phyloP scores from a whole-genome alignment of 805 yeast genomes.

The Saturnispora galanensis region DNA sequence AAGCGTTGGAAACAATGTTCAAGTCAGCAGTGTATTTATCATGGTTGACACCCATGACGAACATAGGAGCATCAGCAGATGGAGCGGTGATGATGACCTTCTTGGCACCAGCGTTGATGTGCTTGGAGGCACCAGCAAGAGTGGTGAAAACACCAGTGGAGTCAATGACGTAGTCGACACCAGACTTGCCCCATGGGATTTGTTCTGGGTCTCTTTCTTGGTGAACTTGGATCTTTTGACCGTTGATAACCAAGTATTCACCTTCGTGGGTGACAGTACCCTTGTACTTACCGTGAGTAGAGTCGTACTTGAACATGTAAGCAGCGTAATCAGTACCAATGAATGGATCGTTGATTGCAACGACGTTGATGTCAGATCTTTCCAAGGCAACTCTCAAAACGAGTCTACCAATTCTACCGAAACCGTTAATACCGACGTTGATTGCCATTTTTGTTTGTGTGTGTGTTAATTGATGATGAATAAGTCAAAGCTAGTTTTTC shows the following conservation, averaged over 20 bases:
- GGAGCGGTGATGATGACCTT: constrained; percentile 94
- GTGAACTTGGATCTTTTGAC: constrained; percentile 54
- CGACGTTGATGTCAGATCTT: constrained; percentile 69
- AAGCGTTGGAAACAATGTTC: constrained; percentile 79
- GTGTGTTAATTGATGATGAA: constrained; percentile 1
- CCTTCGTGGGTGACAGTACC: constrained; percentile 61
- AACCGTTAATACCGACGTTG: constrained; percentile 85
- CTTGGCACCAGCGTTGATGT: constrained; percentile 86
- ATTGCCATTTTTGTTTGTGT: constrained; percentile 36
- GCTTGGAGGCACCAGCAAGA: constrained; percentile 70
- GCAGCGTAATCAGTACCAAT: constrained; percentile 86
- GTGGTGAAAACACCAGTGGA: constrained; percentile 93
- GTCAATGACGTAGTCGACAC: constrained; percentile 82
- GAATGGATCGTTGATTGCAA: constrained; percentile 88
- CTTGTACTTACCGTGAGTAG: constrained; percentile 79
- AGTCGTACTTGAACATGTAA: constrained; percentile 91
- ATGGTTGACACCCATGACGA: constrained; percentile 85
- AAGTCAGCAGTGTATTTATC: constrained; percentile 67
- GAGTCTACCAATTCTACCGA: constrained; percentile 91
- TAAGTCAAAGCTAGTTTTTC: not conserved
- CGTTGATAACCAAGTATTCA: constrained; percentile 56
- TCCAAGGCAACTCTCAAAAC: constrained; percentile 73
- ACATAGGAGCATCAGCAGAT: constrained; percentile 90
- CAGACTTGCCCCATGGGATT: constrained; percentile 80
- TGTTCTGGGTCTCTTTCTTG: constrained; percentile 78